phyloP scores from a whole-genome alignment of 176 grass and related monocot species.

The Ananas comosus region DNA sequence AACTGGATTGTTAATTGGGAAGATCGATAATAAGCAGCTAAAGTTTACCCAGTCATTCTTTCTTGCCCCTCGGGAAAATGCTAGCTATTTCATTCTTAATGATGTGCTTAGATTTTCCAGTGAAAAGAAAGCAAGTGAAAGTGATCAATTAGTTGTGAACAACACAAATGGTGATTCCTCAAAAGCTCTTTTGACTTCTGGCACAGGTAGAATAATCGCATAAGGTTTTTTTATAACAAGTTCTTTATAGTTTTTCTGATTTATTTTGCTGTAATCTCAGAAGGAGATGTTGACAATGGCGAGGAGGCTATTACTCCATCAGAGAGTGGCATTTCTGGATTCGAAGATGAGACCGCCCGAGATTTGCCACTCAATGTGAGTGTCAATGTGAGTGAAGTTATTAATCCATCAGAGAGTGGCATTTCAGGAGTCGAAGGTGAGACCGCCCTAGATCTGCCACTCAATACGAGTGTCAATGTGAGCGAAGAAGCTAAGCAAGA shows the following conservation, averaged over 20 bases:
- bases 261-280: neutral
- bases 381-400: neutral
- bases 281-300: neutral
- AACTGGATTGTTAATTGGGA: constrained; percentile 23
- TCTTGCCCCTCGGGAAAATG: constrained; percentile 85
- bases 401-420: no score
- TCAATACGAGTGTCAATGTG: no score
- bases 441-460: no score
- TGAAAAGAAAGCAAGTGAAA: neutral
- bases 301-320: neutral
- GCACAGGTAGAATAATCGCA: neutral
- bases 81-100: constrained; percentile 80
- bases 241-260: neutral
- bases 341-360: neutral
- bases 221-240: neutral
- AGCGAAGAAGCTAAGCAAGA: no score
- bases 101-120: constrained; percentile 49
- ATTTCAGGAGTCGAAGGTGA: no score
- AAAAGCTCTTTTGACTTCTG: neutral
- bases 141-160: neutral
- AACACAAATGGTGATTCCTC: neutral
- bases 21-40: constrained; percentile 2
- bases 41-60: constrained; percentile 65
- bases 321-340: constrained; percentile 1
- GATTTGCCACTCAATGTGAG: neutral